Percentiles rank a stretch among this genome's conserved stretches.
phyloP scores from a whole-genome alignment of 306 rosid species.

The Alnus glutinosa region DNA sequence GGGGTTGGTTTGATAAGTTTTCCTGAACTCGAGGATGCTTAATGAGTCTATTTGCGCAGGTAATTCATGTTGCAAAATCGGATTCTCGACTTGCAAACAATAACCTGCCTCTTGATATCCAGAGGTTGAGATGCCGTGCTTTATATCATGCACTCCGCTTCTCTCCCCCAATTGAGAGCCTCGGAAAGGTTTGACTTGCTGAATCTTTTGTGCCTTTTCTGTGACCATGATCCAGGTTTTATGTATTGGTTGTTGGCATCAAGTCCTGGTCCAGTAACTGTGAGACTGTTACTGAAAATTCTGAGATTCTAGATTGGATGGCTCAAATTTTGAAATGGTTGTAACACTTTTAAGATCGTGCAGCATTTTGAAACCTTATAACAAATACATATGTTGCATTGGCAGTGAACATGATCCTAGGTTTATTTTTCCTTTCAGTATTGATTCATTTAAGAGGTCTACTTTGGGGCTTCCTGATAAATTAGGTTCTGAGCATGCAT shows the following conservation, averaged over 20 bases:
- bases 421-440: conserved; percentile 36
- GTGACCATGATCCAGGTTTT: background rate
- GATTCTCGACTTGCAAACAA: conserved; percentile 96
- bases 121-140: conserved; percentile 90
- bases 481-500: conserved; percentile 96
- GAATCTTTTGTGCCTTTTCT: background rate
- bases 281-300: background rate
- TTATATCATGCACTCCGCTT: conserved; percentile 81
- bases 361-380: background rate
- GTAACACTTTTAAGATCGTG: background rate
- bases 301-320: too few relatives aligned
- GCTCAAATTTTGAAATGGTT: background rate
- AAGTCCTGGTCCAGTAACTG: background rate
- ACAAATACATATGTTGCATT: conserved; percentile 14
- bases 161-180: conserved; percentile 77
- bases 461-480: conserved; percentile 83
- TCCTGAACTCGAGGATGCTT: conserved; percentile 21
- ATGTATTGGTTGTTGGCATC: background rate
- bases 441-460: conserved; percentile 87
- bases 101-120: conserved; percentile 80
- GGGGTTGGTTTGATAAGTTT: background rate
- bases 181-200: conserved; percentile 74
- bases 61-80: conserved; percentile 86
- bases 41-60: conserved; percentile 51
- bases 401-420: conserved; percentile 38